Percentiles rank a stretch among this genome's conserved stretches.
Evolutionary conservation across 2,329 filamentous ascomycete genomes (phyloP).

Genomic region (Colletotrichum coccodes): DNA sequence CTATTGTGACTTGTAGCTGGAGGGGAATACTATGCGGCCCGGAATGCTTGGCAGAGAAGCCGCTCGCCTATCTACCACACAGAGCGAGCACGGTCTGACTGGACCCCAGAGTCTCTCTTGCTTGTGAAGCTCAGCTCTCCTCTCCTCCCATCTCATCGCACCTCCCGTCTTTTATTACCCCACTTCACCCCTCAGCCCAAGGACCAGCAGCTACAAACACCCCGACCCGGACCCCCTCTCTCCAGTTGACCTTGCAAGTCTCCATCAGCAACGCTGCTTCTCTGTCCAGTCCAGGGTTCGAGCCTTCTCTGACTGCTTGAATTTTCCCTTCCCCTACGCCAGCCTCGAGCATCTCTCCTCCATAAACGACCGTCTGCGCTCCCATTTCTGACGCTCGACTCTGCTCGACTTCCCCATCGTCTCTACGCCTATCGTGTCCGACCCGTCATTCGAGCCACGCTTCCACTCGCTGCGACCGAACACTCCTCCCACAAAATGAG

Average conservation of each 20-base stretch:
- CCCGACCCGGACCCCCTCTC: slow-evolving; percentile 17
- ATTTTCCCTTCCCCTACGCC: slow-evolving; percentile 21
- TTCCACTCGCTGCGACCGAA: not conserved
- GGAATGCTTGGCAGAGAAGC: not conserved
- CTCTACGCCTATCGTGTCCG: not conserved
- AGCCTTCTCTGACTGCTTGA: slow-evolving; percentile 24
- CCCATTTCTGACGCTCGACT: slow-evolving; percentile 24
- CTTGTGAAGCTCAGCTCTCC: slow-evolving; percentile 26
- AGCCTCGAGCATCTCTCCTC: slow-evolving; percentile 7
- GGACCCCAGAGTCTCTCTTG: slow-evolving; percentile 4
- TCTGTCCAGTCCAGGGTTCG: slow-evolving; percentile 25
- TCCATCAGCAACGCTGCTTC: slow-evolving; percentile 30
- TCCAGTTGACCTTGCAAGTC: slow-evolving; percentile 19
- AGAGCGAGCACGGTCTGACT: not conserved
- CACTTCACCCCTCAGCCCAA: slow-evolving; percentile 32
- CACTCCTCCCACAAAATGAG: slow-evolving; percentile 44
- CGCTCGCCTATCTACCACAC: not conserved
- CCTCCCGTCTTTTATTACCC: slow-evolving; percentile 22
- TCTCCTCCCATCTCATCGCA: not conserved
- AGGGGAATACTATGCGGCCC: not conserved
- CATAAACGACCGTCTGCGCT: slow-evolving; percentile 20
- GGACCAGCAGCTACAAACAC: slow-evolving; percentile 10
- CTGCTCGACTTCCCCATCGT: slow-evolving; percentile 13
- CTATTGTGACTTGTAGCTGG: not conserved
- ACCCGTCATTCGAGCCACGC: not conserved